Conservation (phyloP, 2,329 filamentous ascomycete species). For the Pezizomycotina sp. region DNA sequence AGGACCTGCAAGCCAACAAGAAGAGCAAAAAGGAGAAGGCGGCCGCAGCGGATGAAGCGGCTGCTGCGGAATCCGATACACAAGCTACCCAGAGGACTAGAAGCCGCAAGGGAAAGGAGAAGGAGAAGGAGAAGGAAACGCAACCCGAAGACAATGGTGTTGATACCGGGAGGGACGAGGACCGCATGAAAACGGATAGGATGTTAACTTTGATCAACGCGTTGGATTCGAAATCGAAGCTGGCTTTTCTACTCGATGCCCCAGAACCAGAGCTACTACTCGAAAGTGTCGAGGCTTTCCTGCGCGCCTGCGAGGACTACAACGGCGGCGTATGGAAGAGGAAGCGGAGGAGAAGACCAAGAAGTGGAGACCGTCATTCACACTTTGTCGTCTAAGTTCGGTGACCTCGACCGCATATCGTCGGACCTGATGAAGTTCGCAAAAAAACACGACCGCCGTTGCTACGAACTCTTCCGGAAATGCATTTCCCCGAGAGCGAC, state of each 20-base stretch:
- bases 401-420: constrained; percentile 54
- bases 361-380: constrained; percentile 57
- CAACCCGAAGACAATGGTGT: constrained; percentile 31
- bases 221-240: constrained; percentile 14
- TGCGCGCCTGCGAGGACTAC: constrained; percentile 72
- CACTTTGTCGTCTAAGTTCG: constrained; percentile 60
- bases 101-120: constrained; percentile 39
- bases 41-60: constrained; percentile 32
- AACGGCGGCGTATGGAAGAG: constrained; percentile 67
- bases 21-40: constrained; percentile 30
- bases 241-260: constrained; percentile 80
- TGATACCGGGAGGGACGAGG: constrained; percentile 15
- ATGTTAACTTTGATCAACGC: constrained; percentile 14
- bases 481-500: constrained; percentile 68
- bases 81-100: constrained; percentile 49
- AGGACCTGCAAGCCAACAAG: constrained; percentile 30
- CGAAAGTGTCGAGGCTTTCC: constrained; percentile 58
- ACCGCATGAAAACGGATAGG: constrained; percentile 9
- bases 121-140: constrained; percentile 29
- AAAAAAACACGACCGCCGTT: constrained; percentile 74
- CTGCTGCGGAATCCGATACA: no score
- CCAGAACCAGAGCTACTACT: constrained; percentile 56
- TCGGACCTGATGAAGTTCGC: constrained; percentile 79
- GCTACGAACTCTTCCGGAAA: constrained; percentile 77
- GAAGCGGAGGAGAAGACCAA: constrained; percentile 50